Conservation (phyloP, 352 stramenopile genomes). For the Phytophthora hibernalis region DNA sequence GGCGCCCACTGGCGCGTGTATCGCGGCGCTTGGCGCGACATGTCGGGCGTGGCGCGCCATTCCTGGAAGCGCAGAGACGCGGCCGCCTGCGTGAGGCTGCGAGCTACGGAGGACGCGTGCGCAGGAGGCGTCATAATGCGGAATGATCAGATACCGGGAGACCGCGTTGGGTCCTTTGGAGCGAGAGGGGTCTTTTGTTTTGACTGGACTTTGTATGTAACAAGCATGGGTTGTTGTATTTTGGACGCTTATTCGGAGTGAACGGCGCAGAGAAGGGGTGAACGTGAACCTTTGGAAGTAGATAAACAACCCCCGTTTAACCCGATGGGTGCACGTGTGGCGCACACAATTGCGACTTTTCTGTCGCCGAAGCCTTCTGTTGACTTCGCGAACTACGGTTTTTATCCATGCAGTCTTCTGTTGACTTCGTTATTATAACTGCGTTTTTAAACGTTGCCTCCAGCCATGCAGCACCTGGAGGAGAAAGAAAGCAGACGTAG, state of each 20-base stretch:
- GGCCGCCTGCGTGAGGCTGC: conserved; percentile 24
- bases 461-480: background rate
- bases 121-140: background rate
- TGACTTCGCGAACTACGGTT: conserved; percentile 12
- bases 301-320: background rate
- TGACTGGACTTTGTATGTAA: conserved; percentile 23
- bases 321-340: too few species aligned
- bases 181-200: conserved; percentile 1
- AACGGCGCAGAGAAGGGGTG: background rate
- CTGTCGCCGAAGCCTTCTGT: conserved; percentile 3
- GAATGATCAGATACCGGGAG: background rate
- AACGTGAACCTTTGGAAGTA: background rate
- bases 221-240: conserved; percentile 16
- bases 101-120: conserved; percentile 21
- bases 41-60: conserved; percentile 6
- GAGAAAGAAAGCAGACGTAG: background rate
- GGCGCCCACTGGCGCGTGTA: conserved; percentile 5
- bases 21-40: conserved; percentile 10
- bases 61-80: conserved; percentile 31
- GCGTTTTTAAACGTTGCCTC: too few species aligned
- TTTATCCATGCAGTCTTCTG: conserved; percentile 8
- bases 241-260: conserved; percentile 13
- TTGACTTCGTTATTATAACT: conserved; percentile 8
- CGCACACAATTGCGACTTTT: too few species aligned
- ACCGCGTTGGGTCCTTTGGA: background rate